These are phyloP conservation scores for Domatiomyces globalis DNA, from an alignment of 2,329 filamentous ascomycete species.

Conservation along the genomic window DNA sequence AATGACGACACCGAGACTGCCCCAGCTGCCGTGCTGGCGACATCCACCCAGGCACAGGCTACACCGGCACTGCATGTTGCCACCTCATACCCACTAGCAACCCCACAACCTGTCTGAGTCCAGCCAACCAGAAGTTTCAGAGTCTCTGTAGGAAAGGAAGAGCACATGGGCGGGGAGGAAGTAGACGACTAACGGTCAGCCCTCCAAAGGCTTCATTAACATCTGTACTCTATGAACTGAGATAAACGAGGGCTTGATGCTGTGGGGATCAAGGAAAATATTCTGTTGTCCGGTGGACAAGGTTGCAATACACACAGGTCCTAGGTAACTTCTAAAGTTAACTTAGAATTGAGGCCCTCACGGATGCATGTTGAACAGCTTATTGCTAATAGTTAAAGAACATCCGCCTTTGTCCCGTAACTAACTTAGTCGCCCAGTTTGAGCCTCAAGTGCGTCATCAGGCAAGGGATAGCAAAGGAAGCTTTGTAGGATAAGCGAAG, in stretches of 20 bases:
- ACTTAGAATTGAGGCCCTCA: neutral
- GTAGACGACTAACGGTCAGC: neutral
- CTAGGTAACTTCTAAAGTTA: no score
- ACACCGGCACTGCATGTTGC: neutral
- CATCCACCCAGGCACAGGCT: neutral
- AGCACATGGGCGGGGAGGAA: neutral
- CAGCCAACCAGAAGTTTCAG: neutral
- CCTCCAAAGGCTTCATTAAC: neutral
- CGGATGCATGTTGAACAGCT: neutral
- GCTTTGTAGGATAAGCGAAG: neutral
- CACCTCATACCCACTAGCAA: neutral
- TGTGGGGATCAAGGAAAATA: no score
- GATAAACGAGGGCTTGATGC: no score
- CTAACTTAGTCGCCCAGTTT: no score
- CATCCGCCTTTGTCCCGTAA: no score
- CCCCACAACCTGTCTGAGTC: neutral
- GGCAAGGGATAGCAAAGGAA: neutral
- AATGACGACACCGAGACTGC: neutral
- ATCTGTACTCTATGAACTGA: no score
- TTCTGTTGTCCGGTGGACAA: no score
- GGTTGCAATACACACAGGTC: no score
- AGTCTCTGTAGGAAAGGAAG: neutral
- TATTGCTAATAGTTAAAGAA: neutral
- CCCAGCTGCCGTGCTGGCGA: constrained; percentile 15
- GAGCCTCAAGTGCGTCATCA: neutral